Evolutionary conservation across 177 flowering plant species (phyloP).

Genomic region (Vitis hybrid): DNA sequence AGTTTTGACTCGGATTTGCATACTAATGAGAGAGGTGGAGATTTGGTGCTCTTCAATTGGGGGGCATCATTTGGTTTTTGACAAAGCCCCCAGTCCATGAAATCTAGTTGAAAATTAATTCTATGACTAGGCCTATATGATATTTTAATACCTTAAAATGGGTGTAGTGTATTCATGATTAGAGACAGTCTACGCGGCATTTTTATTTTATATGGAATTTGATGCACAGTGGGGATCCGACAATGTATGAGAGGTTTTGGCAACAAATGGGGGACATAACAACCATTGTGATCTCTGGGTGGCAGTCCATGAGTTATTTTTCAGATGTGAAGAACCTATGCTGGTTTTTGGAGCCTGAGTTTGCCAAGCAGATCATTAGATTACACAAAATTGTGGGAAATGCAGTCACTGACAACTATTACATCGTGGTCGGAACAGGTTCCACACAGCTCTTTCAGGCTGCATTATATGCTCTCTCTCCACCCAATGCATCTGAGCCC

Average conservation of each 20-base stretch:
- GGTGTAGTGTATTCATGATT: background rate
- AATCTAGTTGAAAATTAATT: no score
- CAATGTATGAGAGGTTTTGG: slow-evolving; percentile 83
- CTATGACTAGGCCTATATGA: no score
- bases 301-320: slow-evolving; percentile 78
- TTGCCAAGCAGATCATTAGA: slow-evolving; percentile 47
- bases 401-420: slow-evolving; percentile 59
- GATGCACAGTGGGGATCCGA: slow-evolving; percentile 84
- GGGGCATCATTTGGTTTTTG: no score
- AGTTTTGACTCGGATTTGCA: background rate
- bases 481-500: slow-evolving; percentile 45
- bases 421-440: slow-evolving; percentile 89
- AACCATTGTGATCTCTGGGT: slow-evolving; percentile 51
- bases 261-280: slow-evolving; percentile 49
- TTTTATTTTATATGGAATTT: background rate
- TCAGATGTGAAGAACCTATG: slow-evolving; percentile 56
- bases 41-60: no score
- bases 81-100: no score
- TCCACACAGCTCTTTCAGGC: slow-evolving; percentile 86
- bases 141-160: background rate
- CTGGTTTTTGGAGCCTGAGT: slow-evolving; percentile 84
- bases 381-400: slow-evolving; percentile 77
- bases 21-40: no score
- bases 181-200: background rate
- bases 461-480: slow-evolving; percentile 69